A percentile compares a stretch with the other conserved stretches of the same genome.
Conservation (phyloP, 768 basidiomycete genomes). For the Tulasnella sp. region DNA sequence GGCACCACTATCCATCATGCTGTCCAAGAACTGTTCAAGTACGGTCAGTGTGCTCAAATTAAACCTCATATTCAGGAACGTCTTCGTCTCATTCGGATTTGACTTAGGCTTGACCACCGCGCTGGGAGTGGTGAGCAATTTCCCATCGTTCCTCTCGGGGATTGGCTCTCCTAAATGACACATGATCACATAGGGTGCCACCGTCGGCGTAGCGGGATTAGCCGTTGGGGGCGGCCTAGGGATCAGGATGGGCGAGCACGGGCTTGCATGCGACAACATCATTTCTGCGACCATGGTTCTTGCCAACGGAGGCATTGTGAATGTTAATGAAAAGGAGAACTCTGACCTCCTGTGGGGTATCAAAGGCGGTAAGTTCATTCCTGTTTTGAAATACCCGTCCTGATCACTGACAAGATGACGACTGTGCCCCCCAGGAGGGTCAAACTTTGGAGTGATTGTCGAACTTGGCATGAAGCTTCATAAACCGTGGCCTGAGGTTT, state of each 20-base stretch:
- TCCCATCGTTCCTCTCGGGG: neutral
- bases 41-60: slow-evolving; percentile 1
- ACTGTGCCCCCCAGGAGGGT: neutral
- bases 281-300: slow-evolving; percentile 18
- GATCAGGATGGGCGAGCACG: slow-evolving; percentile 19
- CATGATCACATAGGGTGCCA: neutral
- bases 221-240: slow-evolving; percentile 22
- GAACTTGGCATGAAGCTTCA: slow-evolving; percentile 6
- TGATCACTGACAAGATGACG: too few relatives aligned
- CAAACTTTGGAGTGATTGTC: slow-evolving; percentile 2
- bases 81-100: neutral
- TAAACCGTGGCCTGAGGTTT: slow-evolving; percentile 1
- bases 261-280: slow-evolving; percentile 22
- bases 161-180: slow-evolving; percentile 29
- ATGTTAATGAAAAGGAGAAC: neutral
- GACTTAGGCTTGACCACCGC: slow-evolving; percentile 1
- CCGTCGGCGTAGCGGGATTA: neutral
- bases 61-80: too few relatives aligned
- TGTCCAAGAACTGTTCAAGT: slow-evolving; percentile 7
- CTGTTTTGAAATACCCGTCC: neutral
- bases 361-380: slow-evolving; percentile 16
- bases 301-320: slow-evolving; percentile 7
- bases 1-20: neutral
- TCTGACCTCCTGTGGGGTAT: slow-evolving; percentile 19
- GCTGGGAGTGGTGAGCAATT: neutral